Percentiles rank a stretch among this genome's conserved stretches.
phyloP scores from a whole-genome alignment of 2,329 filamentous ascomycete species.

The Periconia macrospinosa region DNA sequence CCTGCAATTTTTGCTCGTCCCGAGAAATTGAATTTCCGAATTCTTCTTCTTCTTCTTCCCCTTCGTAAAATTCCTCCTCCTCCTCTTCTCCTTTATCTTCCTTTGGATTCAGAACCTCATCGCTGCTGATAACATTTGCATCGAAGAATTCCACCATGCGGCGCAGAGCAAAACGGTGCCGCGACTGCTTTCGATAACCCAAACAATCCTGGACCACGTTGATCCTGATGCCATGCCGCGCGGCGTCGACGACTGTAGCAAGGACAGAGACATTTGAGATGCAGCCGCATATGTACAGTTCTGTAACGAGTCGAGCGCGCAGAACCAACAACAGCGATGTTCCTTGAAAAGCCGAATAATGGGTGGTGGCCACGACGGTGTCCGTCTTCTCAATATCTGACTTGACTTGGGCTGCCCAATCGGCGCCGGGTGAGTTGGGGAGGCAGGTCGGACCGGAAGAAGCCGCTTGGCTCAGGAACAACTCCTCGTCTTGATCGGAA shows the following conservation, averaged over 20 bases:
- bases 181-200: constrained; percentile 70
- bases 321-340: constrained; percentile 75
- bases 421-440: constrained; percentile 48
- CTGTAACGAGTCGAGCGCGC: constrained; percentile 83
- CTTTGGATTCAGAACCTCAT: constrained; percentile 57
- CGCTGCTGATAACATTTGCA: constrained; percentile 64
- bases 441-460: constrained; percentile 47
- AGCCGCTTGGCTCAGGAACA: constrained; percentile 46
- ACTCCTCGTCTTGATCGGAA: constrained; percentile 47
- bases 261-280: constrained; percentile 87
- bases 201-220: constrained; percentile 87
- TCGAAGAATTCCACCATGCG: constrained; percentile 75
- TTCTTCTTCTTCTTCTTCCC: neutral
- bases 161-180: constrained; percentile 71
- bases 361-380: constrained; percentile 66
- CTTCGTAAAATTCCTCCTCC: constrained; percentile 11
- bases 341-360: constrained; percentile 85
- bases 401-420: constrained; percentile 55
- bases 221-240: constrained; percentile 82
- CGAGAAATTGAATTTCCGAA: constrained; percentile 10
- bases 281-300: constrained; percentile 85
- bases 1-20: constrained; percentile 23
- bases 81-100: constrained; percentile 4
- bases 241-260: constrained; percentile 88
- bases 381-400: constrained; percentile 57